phyloP scores from a whole-genome alignment of 179 eudicot species.

The Spergularia azorica region DNA sequence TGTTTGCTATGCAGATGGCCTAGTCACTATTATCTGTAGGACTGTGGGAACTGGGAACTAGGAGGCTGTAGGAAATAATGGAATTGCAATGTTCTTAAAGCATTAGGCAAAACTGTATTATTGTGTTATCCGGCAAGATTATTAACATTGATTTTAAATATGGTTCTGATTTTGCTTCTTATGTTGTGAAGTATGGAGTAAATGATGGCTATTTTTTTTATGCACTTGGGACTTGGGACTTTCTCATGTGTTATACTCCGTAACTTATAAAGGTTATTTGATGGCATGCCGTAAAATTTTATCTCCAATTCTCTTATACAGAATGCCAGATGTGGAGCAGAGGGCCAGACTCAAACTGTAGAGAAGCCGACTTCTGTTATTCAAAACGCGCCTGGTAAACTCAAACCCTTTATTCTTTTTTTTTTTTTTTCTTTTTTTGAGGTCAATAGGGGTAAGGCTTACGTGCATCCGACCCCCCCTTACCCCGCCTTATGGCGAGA shows the following conservation, averaged over 20 bases:
- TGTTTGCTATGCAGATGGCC: neutral
- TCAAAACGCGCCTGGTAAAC: slow-evolving; percentile 73
- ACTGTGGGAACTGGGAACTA: neutral
- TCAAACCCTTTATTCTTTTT: neutral
- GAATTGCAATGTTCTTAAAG: neutral
- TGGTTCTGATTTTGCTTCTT: neutral
- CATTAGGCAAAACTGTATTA: neutral
- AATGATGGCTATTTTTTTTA: too few species aligned
- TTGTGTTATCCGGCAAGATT: neutral
- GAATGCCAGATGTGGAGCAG: slow-evolving; percentile 76
- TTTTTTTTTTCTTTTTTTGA: too few species aligned
- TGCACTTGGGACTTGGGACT: neutral
- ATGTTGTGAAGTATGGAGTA: too few species aligned
- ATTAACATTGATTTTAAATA: neutral
- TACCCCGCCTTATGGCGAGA: too few species aligned
- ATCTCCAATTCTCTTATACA: slow-evolving; percentile 29
- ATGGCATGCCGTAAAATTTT: neutral
- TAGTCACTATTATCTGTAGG: neutral
- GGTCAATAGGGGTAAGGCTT: too few species aligned
- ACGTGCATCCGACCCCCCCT: too few species aligned
- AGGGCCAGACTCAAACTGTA: slow-evolving; percentile 77
- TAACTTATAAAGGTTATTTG: neutral
- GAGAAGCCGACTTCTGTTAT: slow-evolving; percentile 70
- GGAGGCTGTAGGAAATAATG: neutral
- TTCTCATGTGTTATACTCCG: neutral